Evolutionary conservation across 2,329 filamentous ascomycete genomes (phyloP).

Genomic region (Lecanicillium sp.): DNA sequence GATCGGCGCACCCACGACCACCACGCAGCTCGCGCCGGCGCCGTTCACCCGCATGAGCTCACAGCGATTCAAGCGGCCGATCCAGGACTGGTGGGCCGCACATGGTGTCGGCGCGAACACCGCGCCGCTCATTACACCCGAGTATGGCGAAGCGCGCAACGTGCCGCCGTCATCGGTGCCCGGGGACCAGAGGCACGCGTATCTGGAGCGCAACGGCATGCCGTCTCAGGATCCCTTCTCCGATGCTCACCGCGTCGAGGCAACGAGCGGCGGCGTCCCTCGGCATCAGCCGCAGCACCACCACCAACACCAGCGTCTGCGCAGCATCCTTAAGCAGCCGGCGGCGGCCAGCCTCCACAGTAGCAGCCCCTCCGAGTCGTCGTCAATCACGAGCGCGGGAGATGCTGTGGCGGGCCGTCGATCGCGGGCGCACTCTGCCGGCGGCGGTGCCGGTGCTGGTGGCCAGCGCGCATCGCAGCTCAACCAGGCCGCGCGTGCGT

Average conservation of each 20-base stretch:
- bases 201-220: conserved; percentile 25
- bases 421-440: conserved; percentile 42
- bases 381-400: conserved; percentile 33
- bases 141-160: conserved; percentile 1
- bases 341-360: conserved; percentile 22
- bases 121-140: background rate
- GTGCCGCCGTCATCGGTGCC: background rate
- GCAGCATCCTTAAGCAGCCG: conserved; percentile 28
- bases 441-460: no score
- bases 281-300: background rate
- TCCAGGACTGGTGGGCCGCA: conserved; percentile 6
- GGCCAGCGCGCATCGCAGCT: conserved; percentile 32
- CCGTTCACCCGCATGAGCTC: conserved; percentile 8
- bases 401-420: conserved; percentile 42
- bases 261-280: background rate
- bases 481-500: conserved; percentile 20
- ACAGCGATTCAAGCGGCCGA: background rate
- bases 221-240: conserved; percentile 42
- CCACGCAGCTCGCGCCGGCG: no score
- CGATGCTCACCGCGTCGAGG: conserved; percentile 39
- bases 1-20: no score
- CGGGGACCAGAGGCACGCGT: no score
- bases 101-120: background rate
- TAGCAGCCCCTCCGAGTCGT: conserved; percentile 25
- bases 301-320: conserved; percentile 19